Evolutionary conservation across 2,329 filamentous ascomycete species (phyloP).

Genomic region (Fusarium concolor): DNA sequence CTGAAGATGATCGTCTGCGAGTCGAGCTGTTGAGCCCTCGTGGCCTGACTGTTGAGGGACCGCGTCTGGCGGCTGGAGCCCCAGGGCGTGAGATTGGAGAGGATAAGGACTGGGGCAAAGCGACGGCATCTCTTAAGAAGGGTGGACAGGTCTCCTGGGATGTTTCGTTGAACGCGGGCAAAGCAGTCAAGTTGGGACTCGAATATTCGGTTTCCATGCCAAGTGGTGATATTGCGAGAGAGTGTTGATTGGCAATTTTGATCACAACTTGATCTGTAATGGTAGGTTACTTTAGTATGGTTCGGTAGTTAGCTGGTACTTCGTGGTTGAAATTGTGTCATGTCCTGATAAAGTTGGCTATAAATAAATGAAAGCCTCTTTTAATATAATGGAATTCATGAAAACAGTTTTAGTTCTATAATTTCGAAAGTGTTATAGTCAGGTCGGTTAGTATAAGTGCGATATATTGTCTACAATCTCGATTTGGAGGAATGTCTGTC

Average conservation of each 20-base stretch:
- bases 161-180: constrained; percentile 67
- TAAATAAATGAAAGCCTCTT: too few species aligned
- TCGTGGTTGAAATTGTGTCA: neutral
- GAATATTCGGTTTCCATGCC: constrained; percentile 73
- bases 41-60: constrained; percentile 57
- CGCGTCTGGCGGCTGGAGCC: constrained; percentile 52
- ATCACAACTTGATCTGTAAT: neutral
- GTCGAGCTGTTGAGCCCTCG: constrained; percentile 63
- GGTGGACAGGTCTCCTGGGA: constrained; percentile 70
- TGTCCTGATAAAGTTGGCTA: too few species aligned
- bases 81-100: constrained; percentile 47
- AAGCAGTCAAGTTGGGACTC: constrained; percentile 66
- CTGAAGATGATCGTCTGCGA: constrained; percentile 67
- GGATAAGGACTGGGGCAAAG: constrained; percentile 63
- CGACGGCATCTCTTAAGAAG: constrained; percentile 65
- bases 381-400: too few species aligned
- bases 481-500: too few species aligned
- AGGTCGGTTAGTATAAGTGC: too few species aligned
- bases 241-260: constrained; percentile 32
- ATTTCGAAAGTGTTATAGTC: too few species aligned
- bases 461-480: too few species aligned
- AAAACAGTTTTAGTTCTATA: too few species aligned
- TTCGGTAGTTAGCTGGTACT: neutral
- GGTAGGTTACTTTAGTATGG: too few species aligned
- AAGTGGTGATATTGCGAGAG: constrained; percentile 54